A percentile compares a stretch with the other conserved stretches of the same genome.
Conservation (phyloP, 176 grass and related monocot species). For the Raddia guianensis region DNA sequence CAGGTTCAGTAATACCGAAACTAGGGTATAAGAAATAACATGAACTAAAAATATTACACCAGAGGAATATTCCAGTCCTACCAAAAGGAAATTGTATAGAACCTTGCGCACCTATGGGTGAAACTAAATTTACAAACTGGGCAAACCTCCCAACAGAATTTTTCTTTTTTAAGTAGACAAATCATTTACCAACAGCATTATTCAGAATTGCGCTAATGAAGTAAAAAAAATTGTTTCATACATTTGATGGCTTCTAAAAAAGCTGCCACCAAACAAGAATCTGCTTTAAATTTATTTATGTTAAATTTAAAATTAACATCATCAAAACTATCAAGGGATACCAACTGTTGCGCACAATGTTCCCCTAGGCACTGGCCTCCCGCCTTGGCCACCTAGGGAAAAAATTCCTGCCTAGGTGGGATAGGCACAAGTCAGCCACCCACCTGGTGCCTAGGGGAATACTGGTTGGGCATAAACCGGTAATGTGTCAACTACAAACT, state of each 20-base stretch:
- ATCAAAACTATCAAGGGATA: not conserved
- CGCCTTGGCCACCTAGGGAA: too few relatives aligned
- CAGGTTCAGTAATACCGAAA: not conserved
- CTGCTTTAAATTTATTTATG: not conserved
- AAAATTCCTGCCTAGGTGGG: too few relatives aligned
- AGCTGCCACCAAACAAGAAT: not conserved
- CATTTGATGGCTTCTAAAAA: not conserved
- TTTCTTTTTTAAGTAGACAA: not conserved
- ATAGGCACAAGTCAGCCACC: too few relatives aligned
- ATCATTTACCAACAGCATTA: not conserved
- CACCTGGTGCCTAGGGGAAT: too few relatives aligned
- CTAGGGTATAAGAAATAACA: not conserved
- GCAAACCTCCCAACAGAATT: not conserved
- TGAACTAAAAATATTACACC: not conserved
- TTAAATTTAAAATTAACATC: not conserved
- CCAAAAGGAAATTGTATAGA: constrained; percentile 1
- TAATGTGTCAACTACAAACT: not conserved
- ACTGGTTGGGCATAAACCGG: not conserved
- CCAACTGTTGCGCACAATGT: not conserved
- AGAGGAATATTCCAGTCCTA: not conserved
- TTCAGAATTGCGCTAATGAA: not conserved
- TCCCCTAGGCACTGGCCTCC: too few relatives aligned
- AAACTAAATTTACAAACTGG: constrained; percentile 7
- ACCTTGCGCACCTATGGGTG: not conserved
- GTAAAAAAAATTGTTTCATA: not conserved